Evolutionary conservation across 352 stramenopile genomes (phyloP), one percentile per base, ranked within the genome.

Genomic region (Phytopythium montanum): DNA sequence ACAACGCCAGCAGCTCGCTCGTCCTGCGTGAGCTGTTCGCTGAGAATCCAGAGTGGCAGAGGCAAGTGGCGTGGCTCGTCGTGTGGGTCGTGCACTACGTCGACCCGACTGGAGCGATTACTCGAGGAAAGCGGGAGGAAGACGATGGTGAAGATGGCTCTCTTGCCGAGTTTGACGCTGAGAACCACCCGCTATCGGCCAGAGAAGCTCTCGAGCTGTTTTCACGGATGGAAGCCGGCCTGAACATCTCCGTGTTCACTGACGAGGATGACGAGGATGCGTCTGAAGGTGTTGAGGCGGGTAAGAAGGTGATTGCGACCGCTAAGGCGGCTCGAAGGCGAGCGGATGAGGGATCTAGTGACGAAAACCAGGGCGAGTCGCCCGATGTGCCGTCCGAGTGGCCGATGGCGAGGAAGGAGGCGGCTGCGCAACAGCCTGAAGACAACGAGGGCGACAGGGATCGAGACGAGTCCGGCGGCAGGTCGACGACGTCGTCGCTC

Each of bases 11-110:
- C 3, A 16, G 21, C 0, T 86, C 79, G 1, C 34, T 7, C 18
- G 42, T 66, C 10, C 59, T 90, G 18, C 72, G 77, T 44, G 41
- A 68, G 3, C 62, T 87, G 8, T 84, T 90, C 44, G 65, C 64
- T 21, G 51, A 41, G 2, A 56, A 83, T 18, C 36, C 60, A 0
- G 69, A 75, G 10, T 68, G 82, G 34, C 41, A 31, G 19, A 56
- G 58, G 0, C 76, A 79, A 48, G 67, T 75, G 1, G 38, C 61
- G 18, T 90, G 81, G 81, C 67, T 90, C 18, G 64, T 68, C 31
- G 59, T 72, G 12, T 90, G 78, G 76, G 31, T 88, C 3, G 59
- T 63, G 2, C 58, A 56, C 10, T 78, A 78, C 50, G 61, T 88
- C 8, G 78, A 90, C 54, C 65, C 75, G 1, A 65, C 56, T 10